These are phyloP conservation scores for Saccharomycopsis vini DNA, from an alignment of 805 yeast species.

Conservation along the genomic window DNA sequence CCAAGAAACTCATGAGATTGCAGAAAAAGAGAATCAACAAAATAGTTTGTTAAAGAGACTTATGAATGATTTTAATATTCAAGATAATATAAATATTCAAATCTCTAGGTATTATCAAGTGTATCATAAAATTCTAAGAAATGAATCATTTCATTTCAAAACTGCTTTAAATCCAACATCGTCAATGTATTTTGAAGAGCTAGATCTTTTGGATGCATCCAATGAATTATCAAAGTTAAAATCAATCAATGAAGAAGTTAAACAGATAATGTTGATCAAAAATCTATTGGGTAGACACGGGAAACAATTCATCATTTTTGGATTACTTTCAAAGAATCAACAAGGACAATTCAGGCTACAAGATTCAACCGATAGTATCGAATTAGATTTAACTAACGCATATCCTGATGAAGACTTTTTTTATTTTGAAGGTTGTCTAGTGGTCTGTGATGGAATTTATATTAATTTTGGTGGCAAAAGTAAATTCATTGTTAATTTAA, in stretches of 20 bases:
- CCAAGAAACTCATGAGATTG: slow-evolving; percentile 6
- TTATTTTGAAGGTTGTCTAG: slow-evolving; percentile 65
- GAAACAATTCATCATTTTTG: slow-evolving; percentile 64
- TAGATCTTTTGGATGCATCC: slow-evolving; percentile 6
- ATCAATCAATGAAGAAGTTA: slow-evolving; percentile 20
- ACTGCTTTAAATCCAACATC: slow-evolving; percentile 24
- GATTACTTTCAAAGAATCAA: slow-evolving; percentile 54
- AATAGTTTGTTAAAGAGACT: slow-evolving; percentile 7
- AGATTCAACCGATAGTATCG: slow-evolving; percentile 71
- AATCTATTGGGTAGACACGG: slow-evolving; percentile 83
- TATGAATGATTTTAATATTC: slow-evolving; percentile 18
- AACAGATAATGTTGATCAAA: slow-evolving; percentile 60
- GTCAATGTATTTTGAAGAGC: slow-evolving; percentile 25
- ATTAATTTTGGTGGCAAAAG: slow-evolving; percentile 45
- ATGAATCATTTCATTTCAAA: slow-evolving; percentile 54
- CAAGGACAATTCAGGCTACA: slow-evolving; percentile 70
- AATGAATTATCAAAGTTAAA: slow-evolving; percentile 12
- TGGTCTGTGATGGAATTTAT: slow-evolving; percentile 79
- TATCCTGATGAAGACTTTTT: slow-evolving; percentile 56
- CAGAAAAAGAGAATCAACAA: no score
- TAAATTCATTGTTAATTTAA: slow-evolving; percentile 62
- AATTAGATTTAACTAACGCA: slow-evolving; percentile 55
- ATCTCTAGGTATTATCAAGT: slow-evolving; percentile 51
- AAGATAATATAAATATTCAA: slow-evolving; percentile 34
- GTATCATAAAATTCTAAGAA: slow-evolving; percentile 64